Evolutionary conservation across 495 filamentous ascomycete genomes (phyloP), one percentile per base, ranked within the genome.

Genomic region (Penicillium daleae): DNA sequence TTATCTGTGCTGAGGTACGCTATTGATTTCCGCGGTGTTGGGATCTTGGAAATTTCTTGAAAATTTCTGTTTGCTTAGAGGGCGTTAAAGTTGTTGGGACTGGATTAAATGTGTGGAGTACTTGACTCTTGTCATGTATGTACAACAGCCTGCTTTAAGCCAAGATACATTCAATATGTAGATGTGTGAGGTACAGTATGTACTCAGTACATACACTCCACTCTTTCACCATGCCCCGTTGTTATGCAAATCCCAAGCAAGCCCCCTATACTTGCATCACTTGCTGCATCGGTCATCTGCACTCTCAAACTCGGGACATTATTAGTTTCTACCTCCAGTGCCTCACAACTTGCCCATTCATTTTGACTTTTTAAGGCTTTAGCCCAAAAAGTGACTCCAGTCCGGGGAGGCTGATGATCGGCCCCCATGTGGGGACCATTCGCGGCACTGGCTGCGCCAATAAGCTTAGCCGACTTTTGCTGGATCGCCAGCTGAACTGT

Each of bases 361-460:
- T 22, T 46, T 46, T 46, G 19, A 7, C 22, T 21, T 46, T 44
- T 46, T 22, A 46, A 24, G 42, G 19, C 42, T 24, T 24, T 22
- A 9, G 21, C 8, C 19, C 8, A 46, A 46, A 46, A 24, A 46
- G 42, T 21, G 42, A 22, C 42, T 46, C 49, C 39, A 49, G 56
- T 63, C 60, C 56, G 60, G 60, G 60, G 64, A 62, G 63, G 60
- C 56, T 52, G 60, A 66, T 60, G 64, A 66, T 66, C 60, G 44
- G 46, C 42, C 64, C 29, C 59, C 60, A 60, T 66, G 64, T 66
- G 64, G 63, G 44, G 32, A 39, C 48, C 32, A 37, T 52, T 37
- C 57, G n/a, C 57, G 24, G 58, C 53, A 56, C 51, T 29, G 22
- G 15, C 52, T 37, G 44, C 46, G 12, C 63, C 64, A 66, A 63